Evolutionary conservation across 2,329 filamentous ascomycete species (phyloP).

Genomic region (Mollisia scopiformis): DNA sequence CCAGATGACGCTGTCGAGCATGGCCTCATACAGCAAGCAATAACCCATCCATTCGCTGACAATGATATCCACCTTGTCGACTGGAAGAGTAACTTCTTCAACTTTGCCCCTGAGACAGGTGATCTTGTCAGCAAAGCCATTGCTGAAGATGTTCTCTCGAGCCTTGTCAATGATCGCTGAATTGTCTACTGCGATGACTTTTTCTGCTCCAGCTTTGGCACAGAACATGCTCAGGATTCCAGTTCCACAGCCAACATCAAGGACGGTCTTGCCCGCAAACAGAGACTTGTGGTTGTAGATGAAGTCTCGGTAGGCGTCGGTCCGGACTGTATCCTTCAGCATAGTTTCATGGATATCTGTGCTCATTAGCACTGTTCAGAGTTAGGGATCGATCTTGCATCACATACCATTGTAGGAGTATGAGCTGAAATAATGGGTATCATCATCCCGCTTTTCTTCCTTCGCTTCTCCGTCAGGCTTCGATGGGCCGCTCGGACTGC

Average conservation of each 20-base stretch:
- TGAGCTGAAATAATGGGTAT: slow-evolving; percentile 65
- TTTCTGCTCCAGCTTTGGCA: slow-evolving; percentile 82
- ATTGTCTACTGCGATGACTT: slow-evolving; percentile 90
- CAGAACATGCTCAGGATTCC: slow-evolving; percentile 95
- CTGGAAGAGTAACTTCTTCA: slow-evolving; percentile 80
- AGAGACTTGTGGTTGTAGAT: slow-evolving; percentile 90
- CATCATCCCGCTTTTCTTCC: slow-evolving; percentile 50
- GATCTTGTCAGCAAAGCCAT: slow-evolving; percentile 73
- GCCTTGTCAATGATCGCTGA: slow-evolving; percentile 89
- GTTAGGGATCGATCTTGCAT: slow-evolving; percentile 10
- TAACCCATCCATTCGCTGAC: slow-evolving; percentile 99
- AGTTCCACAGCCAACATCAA: slow-evolving; percentile 88
- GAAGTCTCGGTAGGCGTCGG: slow-evolving; percentile 91
- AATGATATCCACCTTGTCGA: slow-evolving; percentile 87
- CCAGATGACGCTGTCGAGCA: slow-evolving; percentile 90
- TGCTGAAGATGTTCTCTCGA: slow-evolving; percentile 80
- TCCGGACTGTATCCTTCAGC: slow-evolving; percentile 88
- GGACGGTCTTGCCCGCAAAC: slow-evolving; percentile 82
- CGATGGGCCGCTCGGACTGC: slow-evolving; percentile 44
- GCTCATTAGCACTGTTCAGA: slow-evolving; percentile 9
- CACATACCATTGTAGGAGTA: slow-evolving; percentile 70
- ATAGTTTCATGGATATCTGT: slow-evolving; percentile 94
- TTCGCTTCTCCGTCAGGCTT: slow-evolving; percentile 50
- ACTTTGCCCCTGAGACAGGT: slow-evolving; percentile 84
- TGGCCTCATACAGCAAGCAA: slow-evolving; percentile 88